These are phyloP conservation scores for Hsuehochloa calcarea DNA, from an alignment of 176 grass and related monocot genomes.

Conservation along the genomic window DNA sequence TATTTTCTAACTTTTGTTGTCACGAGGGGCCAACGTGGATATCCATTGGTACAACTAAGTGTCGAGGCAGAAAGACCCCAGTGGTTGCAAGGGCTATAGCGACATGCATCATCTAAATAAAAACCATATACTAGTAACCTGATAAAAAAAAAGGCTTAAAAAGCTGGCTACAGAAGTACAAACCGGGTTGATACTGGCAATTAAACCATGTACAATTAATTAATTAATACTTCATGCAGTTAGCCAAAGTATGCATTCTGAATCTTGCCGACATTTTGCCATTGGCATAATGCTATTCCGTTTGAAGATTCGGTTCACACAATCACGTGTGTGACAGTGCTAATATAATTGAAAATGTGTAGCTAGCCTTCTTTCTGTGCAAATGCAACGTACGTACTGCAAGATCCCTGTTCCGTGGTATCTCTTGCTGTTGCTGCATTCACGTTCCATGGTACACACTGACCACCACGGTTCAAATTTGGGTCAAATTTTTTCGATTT, in stretches of 20 bases:
- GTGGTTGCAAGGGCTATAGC: slow-evolving; percentile 9
- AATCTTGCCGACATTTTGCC: slow-evolving; percentile 18
- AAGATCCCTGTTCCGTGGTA: neutral
- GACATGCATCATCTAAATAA: slow-evolving; percentile 31
- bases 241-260: slow-evolving; percentile 5
- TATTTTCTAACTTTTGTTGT: slow-evolving; percentile 14
- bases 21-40: slow-evolving; percentile 40
- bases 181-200: neutral
- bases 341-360: neutral
- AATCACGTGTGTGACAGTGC: neutral
- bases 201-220: slow-evolving; percentile 26
- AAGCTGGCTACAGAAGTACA: slow-evolving; percentile 21
- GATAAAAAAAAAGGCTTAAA: slow-evolving; percentile 1
- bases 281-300: neutral
- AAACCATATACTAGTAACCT: neutral
- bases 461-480: neutral
- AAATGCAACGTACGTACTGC: neutral
- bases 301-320: neutral
- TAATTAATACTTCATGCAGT: neutral
- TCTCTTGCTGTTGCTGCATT: neutral
- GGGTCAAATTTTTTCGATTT: too few species aligned
- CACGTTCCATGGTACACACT: neutral
- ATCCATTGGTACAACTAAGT: slow-evolving; percentile 35
- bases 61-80: slow-evolving; percentile 35
- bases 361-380: neutral